Evolutionary conservation across 805 yeast genomes (phyloP), one percentile per base, ranked within the genome.

Genomic region (Candida gorgasii): DNA sequence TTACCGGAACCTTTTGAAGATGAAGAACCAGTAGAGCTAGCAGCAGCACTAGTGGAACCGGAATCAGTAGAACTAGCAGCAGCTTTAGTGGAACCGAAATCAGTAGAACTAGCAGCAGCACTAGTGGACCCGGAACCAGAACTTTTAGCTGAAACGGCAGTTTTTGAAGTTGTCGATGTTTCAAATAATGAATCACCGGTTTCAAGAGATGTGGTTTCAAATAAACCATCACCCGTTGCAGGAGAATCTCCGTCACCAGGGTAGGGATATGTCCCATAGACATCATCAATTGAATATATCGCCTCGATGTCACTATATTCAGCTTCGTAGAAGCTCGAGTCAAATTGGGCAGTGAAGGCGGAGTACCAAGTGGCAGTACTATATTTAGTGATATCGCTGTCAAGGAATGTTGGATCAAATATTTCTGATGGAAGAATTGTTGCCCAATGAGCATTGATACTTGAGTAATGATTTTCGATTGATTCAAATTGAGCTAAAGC

Each of bases 361-460:
- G 15, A 4, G 16, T 16, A 37, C 40, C 40, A 37, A 18, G 23
- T 11, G 13, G 27, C 40, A 18, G 12, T 15, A 22, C 27, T 27
- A 28, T 17, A 28, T 20, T 16, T 28, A 28, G 22, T 16, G 12
- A 20, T 9, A n/a, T 22, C 40, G 5, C 17, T 16, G 13, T 15
- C 13, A 18, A 18, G 41, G 18, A 27, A 36, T 11, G 33, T 27
- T 6, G 37, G 9, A 23, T 6, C 31, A 11, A 27, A 14, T 17
- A 26, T 9, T 24, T 36, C 39, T 14, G 29, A 14, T 15, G 41
- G 41, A 38, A 38, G 17, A n/a, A 27, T 11, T 8, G 30, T 27
- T 13, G 28, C 4, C 30, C 30, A 27, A 27, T 27, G 30, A 26
- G 28, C 28, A 26, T 26, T 12, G 12, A 26, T 12, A 26, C 28